These are phyloP conservation scores for Lactifluus rugatus DNA, from an alignment of 768 basidiomycete species.

Conservation along the genomic window DNA sequence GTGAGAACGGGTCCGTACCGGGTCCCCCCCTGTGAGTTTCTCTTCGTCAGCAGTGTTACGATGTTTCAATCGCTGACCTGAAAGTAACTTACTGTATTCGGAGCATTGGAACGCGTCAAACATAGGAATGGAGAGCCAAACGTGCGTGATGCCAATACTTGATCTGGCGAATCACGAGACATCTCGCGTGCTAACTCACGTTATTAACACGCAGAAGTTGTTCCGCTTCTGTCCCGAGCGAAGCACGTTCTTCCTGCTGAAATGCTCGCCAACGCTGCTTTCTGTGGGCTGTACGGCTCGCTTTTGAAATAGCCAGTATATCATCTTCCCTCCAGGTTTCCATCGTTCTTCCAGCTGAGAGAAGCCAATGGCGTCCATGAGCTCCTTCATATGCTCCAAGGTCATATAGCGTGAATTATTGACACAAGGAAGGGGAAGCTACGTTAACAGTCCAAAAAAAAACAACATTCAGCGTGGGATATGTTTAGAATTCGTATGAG, in stretches of 20 bases:
- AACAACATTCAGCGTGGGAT: background rate
- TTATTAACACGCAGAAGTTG: conserved; percentile 56
- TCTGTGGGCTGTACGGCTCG: conserved; percentile 1
- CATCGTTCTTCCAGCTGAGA: conserved; percentile 46
- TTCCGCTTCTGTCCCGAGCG: conserved; percentile 64
- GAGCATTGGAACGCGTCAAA: no score
- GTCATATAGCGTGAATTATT: conserved; percentile 78
- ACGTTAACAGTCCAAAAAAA: background rate
- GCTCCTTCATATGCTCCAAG: conserved; percentile 40
- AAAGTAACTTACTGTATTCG: no score
- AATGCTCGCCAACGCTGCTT: conserved; percentile 23
- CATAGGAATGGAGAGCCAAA: no score
- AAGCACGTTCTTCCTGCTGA: conserved; percentile 47
- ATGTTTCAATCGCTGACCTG: no score
- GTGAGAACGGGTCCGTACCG: no score
- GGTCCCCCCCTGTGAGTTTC: no score
- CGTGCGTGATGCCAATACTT: no score
- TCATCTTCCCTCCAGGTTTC: conserved; percentile 72
- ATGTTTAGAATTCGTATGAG: no score
- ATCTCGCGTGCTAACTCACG: no score
- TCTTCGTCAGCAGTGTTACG: no score
- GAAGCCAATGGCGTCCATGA: conserved; percentile 63
- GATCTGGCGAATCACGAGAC: no score
- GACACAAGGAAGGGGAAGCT: conserved; percentile 83
- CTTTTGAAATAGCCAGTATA: conserved; percentile 75